These are phyloP conservation scores for Mucor indicus DNA, from an alignment of 371 early-diverging fungal genomes.

Conservation along the genomic window DNA sequence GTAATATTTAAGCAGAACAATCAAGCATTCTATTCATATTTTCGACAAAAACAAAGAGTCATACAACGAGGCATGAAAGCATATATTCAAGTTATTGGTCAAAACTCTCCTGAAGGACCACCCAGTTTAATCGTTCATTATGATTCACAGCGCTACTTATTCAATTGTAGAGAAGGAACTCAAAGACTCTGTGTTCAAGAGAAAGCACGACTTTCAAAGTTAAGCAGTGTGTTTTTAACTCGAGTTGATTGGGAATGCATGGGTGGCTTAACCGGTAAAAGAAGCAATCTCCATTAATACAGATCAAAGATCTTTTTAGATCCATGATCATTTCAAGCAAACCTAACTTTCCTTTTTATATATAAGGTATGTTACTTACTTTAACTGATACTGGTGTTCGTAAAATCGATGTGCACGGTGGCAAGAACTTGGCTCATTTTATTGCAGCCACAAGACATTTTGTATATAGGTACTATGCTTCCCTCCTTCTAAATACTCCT, in stretches of 20 bases:
- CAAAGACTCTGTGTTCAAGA: slow-evolving; percentile 86
- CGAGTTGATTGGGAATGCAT: slow-evolving; percentile 76
- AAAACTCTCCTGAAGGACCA: slow-evolving; percentile 65
- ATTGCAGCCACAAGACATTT: slow-evolving; percentile 83
- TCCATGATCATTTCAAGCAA: not conserved
- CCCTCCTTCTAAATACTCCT: not conserved
- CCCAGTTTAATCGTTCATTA: slow-evolving; percentile 80
- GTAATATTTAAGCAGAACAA: not conserved
- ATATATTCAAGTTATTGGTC: slow-evolving; percentile 73
- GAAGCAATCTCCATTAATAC: too few relatives aligned
- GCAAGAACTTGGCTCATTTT: slow-evolving; percentile 77
- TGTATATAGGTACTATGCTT: slow-evolving; percentile 39
- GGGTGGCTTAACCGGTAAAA: slow-evolving; percentile 90
- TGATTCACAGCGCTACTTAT: slow-evolving; percentile 81
- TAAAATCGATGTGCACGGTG: slow-evolving; percentile 65
- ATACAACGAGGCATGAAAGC: slow-evolving; percentile 68
- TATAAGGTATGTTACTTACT: slow-evolving; percentile 85
- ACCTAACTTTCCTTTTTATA: not conserved
- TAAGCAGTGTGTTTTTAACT: slow-evolving; percentile 78
- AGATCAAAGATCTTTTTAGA: too few relatives aligned
- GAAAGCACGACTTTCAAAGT: slow-evolving; percentile 61
- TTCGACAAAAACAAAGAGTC: not conserved
- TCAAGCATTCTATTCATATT: not conserved
- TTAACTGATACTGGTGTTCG: slow-evolving; percentile 74
- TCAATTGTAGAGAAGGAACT: slow-evolving; percentile 94